These are phyloP conservation scores for Gloeostereum incarnatum DNA, from an alignment of 768 basidiomycete species.

Conservation along the genomic window DNA sequence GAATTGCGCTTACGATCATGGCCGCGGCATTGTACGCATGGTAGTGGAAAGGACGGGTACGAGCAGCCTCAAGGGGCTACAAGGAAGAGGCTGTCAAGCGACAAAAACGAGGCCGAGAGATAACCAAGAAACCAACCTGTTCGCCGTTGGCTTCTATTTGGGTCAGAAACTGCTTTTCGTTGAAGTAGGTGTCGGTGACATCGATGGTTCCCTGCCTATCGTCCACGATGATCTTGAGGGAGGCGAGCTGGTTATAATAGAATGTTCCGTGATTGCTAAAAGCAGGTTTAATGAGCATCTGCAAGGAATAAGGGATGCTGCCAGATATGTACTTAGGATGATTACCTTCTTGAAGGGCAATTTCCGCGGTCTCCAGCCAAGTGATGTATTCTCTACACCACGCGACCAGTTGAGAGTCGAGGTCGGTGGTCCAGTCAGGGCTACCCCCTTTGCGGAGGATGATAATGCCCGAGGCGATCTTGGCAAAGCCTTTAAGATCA, in stretches of 20 bases:
- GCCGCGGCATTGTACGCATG: constrained; percentile 59
- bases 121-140: constrained; percentile 25
- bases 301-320: neutral
- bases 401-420: constrained; percentile 35
- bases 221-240: constrained; percentile 44
- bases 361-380: constrained; percentile 43
- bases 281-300: neutral
- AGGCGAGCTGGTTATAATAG: constrained; percentile 50
- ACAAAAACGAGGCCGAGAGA: neutral
- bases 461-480: constrained; percentile 42
- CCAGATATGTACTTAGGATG: constrained; percentile 36
- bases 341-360: constrained; percentile 35
- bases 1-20: constrained; percentile 42
- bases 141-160: constrained; percentile 54
- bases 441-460: constrained; percentile 41
- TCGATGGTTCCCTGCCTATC: constrained; percentile 38
- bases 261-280: constrained; percentile 59
- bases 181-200: constrained; percentile 42
- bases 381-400: constrained; percentile 45
- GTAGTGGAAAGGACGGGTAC: constrained; percentile 61
- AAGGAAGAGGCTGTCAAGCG: neutral
- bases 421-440: constrained; percentile 42
- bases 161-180: constrained; percentile 29
- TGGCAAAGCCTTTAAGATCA: constrained; percentile 51
- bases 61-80: constrained; percentile 50